Evolutionary conservation across 1,139 yeast genomes (phyloP).

Genomic region (Zygosaccharomyces sapae): DNA sequence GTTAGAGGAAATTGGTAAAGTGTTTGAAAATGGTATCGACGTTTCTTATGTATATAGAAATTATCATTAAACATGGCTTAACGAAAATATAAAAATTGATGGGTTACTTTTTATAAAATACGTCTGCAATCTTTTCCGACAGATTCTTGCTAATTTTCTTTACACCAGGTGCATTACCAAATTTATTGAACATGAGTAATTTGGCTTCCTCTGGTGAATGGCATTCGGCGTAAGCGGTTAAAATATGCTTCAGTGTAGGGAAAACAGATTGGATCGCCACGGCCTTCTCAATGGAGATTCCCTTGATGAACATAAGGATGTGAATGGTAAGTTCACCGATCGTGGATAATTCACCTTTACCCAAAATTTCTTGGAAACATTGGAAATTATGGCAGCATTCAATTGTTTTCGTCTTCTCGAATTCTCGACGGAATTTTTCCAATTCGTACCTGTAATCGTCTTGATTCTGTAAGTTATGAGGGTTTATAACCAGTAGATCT

Average conservation of each 20-base stretch:
- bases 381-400: conserved; percentile 63
- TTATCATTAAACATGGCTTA: conserved; percentile 22
- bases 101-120: conserved; percentile 48
- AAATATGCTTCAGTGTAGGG: conserved; percentile 31
- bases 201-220: conserved; percentile 39
- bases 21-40: conserved; percentile 42
- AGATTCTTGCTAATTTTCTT: conserved; percentile 56
- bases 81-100: not conserved
- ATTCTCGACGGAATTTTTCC: conserved; percentile 43
- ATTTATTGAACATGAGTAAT: conserved; percentile 42
- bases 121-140: conserved; percentile 57
- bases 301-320: conserved; percentile 75
- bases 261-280: conserved; percentile 54
- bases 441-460: conserved; percentile 47
- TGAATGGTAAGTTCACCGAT: conserved; percentile 70
- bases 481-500: conserved; percentile 47
- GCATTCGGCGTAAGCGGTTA: conserved; percentile 40
- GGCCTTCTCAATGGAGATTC: conserved; percentile 84
- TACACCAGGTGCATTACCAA: conserved; percentile 53
- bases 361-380: conserved; percentile 64
- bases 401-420: conserved; percentile 37
- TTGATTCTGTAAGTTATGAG: conserved; percentile 49
- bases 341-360: conserved; percentile 67
- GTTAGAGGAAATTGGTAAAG: conserved; percentile 42
- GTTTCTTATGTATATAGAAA: conserved; percentile 36